phyloP scores from a whole-genome alignment of 2,329 filamentous ascomycete species.

The Basipetospora sp. region DNA sequence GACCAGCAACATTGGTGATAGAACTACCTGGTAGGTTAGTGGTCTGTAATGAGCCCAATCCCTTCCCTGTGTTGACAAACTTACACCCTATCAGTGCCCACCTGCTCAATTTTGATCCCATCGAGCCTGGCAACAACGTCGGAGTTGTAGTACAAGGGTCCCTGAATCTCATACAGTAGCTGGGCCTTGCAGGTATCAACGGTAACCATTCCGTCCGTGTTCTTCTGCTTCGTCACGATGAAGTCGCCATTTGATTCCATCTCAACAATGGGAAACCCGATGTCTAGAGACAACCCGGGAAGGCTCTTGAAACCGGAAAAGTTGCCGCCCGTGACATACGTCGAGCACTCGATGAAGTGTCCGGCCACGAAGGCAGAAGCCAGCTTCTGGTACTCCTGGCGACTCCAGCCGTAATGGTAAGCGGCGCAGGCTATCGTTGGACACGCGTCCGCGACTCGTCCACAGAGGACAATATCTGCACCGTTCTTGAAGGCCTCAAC shows the following conservation, averaged over 20 bases:
- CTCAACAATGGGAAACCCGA: conserved; percentile 25
- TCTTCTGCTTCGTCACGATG: conserved; percentile 21
- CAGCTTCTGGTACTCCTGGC: conserved; percentile 31
- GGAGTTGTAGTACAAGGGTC: conserved; percentile 27
- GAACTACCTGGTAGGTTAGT: conserved; percentile 16
- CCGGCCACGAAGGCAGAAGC: conserved; percentile 36
- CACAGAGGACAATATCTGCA: conserved; percentile 35
- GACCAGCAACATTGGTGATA: conserved; percentile 16
- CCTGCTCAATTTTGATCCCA: conserved; percentile 30
- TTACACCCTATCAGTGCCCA: not conserved
- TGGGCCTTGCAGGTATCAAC: conserved; percentile 21
- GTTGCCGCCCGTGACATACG: conserved; percentile 40
- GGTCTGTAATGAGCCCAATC: too few relatives aligned
- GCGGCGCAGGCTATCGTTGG: conserved; percentile 40
- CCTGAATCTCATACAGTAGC: conserved; percentile 31
- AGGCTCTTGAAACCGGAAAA: conserved; percentile 31
- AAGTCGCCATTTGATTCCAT: conserved; percentile 18
- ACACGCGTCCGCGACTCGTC: conserved; percentile 32
- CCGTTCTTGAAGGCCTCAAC: conserved; percentile 25
- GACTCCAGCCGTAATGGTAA: conserved; percentile 39
- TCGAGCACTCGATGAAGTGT: conserved; percentile 38
- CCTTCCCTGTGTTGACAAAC: too few relatives aligned
- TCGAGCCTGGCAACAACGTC: conserved; percentile 27
- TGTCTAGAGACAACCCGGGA: conserved; percentile 14
- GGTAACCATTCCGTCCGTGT: conserved; percentile 23